A percentile compares a stretch with the other conserved stretches of the same genome.
Conservation (phyloP, 495 filamentous ascomycete genomes). For the Hypoxylon fuscum region DNA sequence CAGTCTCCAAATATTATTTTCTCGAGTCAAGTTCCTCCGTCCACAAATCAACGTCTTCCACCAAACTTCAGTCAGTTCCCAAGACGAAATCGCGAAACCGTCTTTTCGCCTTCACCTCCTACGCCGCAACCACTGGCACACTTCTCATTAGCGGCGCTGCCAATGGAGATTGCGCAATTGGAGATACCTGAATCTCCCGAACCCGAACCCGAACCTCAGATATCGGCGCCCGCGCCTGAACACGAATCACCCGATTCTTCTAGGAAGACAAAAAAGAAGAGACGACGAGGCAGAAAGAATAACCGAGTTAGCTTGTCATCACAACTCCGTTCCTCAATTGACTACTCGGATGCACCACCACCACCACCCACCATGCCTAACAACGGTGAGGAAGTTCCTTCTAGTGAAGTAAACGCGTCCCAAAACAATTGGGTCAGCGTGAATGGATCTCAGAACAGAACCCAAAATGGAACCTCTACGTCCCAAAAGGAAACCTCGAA, state of each 20-base stretch:
- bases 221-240: constrained; percentile 12
- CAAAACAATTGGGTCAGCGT: background rate
- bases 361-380: background rate
- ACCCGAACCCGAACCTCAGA: constrained; percentile 14
- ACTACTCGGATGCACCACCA: background rate
- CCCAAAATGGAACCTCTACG: background rate
- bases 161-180: background rate
- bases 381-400: background rate
- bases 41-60: background rate
- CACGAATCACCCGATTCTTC: too few species aligned
- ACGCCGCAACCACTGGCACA: background rate
- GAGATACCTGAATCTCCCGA: constrained; percentile 35
- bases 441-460: background rate
- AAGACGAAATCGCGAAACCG: background rate
- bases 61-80: background rate
- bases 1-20: constrained; percentile 14
- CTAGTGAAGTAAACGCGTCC: background rate
- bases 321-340: constrained; percentile 5
- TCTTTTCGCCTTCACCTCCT: constrained; percentile 2
- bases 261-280: constrained; percentile 37
- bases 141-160: too few species aligned
- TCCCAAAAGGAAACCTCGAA: background rate
- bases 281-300: constrained; percentile 34
- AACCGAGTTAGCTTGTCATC: constrained; percentile 34
- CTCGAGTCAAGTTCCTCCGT: constrained; percentile 29